Evolutionary conservation across 768 basidiomycete genomes (phyloP).

Genomic region (Suillus clintonianus): DNA sequence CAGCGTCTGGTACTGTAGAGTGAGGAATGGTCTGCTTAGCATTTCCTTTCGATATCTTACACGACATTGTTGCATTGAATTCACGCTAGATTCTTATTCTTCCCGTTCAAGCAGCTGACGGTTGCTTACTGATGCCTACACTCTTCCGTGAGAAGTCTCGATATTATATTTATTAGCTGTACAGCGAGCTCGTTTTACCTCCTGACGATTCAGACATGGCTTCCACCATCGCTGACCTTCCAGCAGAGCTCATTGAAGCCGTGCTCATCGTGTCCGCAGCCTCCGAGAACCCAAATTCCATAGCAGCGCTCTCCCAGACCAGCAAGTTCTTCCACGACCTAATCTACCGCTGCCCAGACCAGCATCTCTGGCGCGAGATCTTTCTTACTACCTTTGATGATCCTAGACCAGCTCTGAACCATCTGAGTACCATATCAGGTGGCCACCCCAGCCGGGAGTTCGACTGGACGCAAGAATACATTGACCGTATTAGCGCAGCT

Average conservation of each 20-base stretch:
- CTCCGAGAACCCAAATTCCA: constrained; percentile 29
- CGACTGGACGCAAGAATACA: constrained; percentile 28
- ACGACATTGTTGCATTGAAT: not conserved
- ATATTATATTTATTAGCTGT: not conserved
- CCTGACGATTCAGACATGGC: not conserved
- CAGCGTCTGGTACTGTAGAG: constrained; percentile 51
- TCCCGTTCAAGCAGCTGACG: too few relatives aligned
- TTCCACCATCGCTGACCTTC: constrained; percentile 19
- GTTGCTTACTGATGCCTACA: not conserved
- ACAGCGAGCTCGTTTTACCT: not conserved
- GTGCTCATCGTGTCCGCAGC: constrained; percentile 30
- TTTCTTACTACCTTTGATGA: constrained; percentile 54
- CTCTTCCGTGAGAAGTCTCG: not conserved
- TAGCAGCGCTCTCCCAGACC: constrained; percentile 39
- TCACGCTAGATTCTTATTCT: not conserved
- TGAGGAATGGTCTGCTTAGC: constrained; percentile 9
- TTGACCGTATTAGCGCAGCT: constrained; percentile 22
- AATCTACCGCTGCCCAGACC: constrained; percentile 34
- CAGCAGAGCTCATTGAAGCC: constrained; percentile 43
- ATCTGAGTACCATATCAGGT: constrained; percentile 21
- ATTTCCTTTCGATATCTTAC: not conserved
- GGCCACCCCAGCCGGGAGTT: constrained; percentile 11
- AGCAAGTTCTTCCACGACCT: constrained; percentile 36
- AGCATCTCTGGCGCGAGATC: constrained; percentile 49
- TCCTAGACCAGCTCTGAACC: constrained; percentile 38